Conservation (phyloP, 1,139 yeast species). For the Zygosaccharomyces sapae region DNA sequence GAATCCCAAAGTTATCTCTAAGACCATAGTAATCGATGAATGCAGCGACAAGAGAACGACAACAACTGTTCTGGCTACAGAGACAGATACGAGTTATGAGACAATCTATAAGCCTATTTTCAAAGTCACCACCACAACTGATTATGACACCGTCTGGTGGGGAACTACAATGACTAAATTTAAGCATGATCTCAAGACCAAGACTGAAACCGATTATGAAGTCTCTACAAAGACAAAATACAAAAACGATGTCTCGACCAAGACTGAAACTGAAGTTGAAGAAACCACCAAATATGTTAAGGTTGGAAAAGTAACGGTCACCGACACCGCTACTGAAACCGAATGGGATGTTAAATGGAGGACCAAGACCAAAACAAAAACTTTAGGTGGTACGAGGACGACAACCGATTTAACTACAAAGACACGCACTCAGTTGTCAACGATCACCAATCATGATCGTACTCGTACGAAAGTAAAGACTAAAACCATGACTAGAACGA, state of each 20-base stretch:
- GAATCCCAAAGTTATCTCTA: constrained; percentile 12
- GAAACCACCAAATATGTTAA: constrained; percentile 8
- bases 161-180: constrained; percentile 18
- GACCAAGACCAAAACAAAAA: constrained; percentile 10
- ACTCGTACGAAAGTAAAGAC: constrained; percentile 15
- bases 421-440: constrained; percentile 22
- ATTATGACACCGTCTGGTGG: constrained; percentile 10
- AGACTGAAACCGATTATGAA: constrained; percentile 26
- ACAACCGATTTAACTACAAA: constrained; percentile 19
- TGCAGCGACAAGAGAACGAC: constrained; percentile 7
- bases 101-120: constrained; percentile 9
- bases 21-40: constrained; percentile 11
- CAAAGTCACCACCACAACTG: constrained; percentile 12
- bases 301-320: constrained; percentile 9
- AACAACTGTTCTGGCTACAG: constrained; percentile 8
- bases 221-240: constrained; percentile 18
- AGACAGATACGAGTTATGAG: constrained; percentile 11
- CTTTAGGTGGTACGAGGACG: constrained; percentile 13
- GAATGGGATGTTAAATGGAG: constrained; percentile 12
- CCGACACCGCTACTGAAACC: constrained; percentile 9
- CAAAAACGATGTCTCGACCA: constrained; percentile 13
- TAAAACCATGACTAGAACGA: constrained; percentile 5
- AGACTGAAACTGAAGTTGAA: constrained; percentile 13
- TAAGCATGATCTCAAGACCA: constrained; percentile 18
- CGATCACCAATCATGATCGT: constrained; percentile 18